phyloP scores from a whole-genome alignment of 495 filamentous ascomycete genomes.

The Daldinia grandis region DNA sequence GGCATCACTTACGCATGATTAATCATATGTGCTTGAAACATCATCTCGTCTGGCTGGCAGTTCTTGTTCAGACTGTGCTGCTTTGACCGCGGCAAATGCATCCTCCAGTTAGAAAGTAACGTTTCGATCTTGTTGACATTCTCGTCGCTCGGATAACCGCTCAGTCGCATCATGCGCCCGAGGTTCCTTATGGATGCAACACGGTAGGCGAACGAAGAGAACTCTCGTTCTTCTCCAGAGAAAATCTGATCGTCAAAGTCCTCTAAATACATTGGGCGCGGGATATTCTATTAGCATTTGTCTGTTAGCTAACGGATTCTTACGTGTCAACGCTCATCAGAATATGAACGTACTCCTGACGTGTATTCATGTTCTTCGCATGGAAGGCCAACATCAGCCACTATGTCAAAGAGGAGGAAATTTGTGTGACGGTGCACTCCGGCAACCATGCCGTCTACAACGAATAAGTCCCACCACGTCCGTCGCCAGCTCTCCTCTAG shows the following conservation, averaged over 20 bases:
- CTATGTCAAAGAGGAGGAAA: conserved; percentile 64
- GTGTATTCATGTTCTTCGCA: conserved; percentile 79
- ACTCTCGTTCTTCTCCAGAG: conserved; percentile 65
- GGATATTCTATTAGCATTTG: conserved; percentile 61
- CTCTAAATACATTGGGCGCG: conserved; percentile 65
- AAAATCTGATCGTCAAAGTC: conserved; percentile 79
- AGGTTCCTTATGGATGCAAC: conserved; percentile 78
- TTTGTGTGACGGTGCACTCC: conserved; percentile 65
- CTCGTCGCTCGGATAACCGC: conserved; percentile 55
- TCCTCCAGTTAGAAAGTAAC: conserved; percentile 80
- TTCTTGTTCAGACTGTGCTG: conserved; percentile 72
- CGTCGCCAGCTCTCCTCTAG: conserved; percentile 78
- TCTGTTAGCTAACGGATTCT: conserved; percentile 1
- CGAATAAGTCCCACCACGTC: conserved; percentile 92
- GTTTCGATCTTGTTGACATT: conserved; percentile 70
- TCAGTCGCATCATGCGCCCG: conserved; percentile 72
- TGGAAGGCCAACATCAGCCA: conserved; percentile 70
- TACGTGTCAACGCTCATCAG: not conserved
- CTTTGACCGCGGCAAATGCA: conserved; percentile 82
- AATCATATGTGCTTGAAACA: conserved; percentile 91
- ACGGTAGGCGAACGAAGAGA: conserved; percentile 81
- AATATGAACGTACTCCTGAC: conserved; percentile 61
- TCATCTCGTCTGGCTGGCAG: conserved; percentile 81
- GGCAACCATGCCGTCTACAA: conserved; percentile 75
- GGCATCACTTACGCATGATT: conserved; percentile 65